A percentile compares a stretch with the other conserved stretches of the same genome.
Evolutionary conservation across 352 stramenopile genomes (phyloP).

Genomic region (Globisporangium apiculatum): DNA sequence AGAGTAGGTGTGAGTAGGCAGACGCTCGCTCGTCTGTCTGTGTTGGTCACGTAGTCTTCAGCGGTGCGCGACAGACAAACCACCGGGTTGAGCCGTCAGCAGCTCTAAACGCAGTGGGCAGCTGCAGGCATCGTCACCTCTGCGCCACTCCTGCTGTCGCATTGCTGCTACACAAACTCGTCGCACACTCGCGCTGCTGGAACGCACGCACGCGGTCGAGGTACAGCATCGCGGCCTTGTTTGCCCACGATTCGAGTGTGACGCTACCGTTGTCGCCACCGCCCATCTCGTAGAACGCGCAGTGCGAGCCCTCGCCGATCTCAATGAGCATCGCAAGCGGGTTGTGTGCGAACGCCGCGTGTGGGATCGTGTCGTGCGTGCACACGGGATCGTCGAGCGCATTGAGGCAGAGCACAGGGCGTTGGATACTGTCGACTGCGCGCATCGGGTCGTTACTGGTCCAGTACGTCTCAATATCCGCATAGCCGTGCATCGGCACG

Average conservation of each 20-base stretch:
- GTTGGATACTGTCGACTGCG: slow-evolving; percentile 37
- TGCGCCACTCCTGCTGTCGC: neutral
- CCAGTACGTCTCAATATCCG: slow-evolving; percentile 62
- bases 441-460: slow-evolving; percentile 72
- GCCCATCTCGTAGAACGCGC: slow-evolving; percentile 54
- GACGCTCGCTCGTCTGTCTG: too few relatives aligned
- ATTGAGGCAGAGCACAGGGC: slow-evolving; percentile 67
- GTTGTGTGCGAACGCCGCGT: slow-evolving; percentile 43
- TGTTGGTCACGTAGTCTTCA: too few relatives aligned
- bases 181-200: neutral
- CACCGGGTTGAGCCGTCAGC: too few relatives aligned
- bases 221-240: slow-evolving; percentile 53
- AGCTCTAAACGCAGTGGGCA: neutral
- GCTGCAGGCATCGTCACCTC: slow-evolving; percentile 1
- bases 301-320: slow-evolving; percentile 60
- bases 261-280: slow-evolving; percentile 17
- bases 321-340: slow-evolving; percentile 44
- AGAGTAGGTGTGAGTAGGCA: too few relatives aligned
- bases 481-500: slow-evolving; percentile 75
- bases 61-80: too few relatives aligned
- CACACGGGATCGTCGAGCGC: slow-evolving; percentile 74
- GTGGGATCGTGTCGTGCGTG: slow-evolving; percentile 66
- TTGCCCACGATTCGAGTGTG: slow-evolving; percentile 58
- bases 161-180: too few relatives aligned
- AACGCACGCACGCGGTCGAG: slow-evolving; percentile 52